Conservation (phyloP, 768 basidiomycete species). For the Termitomyces sp. region DNA sequence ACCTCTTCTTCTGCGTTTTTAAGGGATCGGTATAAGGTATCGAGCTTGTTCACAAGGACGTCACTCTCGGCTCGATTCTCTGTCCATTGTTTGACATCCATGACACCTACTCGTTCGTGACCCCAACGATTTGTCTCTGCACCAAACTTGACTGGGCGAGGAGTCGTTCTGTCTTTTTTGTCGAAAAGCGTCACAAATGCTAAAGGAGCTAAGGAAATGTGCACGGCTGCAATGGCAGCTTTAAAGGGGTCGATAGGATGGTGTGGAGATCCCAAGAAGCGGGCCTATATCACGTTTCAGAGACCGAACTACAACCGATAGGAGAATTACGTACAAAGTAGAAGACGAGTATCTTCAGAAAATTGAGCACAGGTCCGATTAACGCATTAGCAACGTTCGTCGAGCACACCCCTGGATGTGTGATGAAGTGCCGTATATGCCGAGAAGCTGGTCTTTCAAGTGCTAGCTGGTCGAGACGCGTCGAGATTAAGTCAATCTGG, state of each 20-base stretch:
- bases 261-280: constrained; percentile 61
- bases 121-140: constrained; percentile 60
- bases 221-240: constrained; percentile 63
- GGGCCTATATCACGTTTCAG: constrained; percentile 43
- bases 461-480: constrained; percentile 48
- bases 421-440: constrained; percentile 53
- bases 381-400: constrained; percentile 57
- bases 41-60: constrained; percentile 51
- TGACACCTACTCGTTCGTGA: constrained; percentile 43
- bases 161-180: constrained; percentile 13
- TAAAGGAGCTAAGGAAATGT: constrained; percentile 61
- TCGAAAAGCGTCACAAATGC: constrained; percentile 39
- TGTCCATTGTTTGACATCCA: constrained; percentile 48
- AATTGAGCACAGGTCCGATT: constrained; percentile 39
- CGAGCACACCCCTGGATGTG: constrained; percentile 67
- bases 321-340: constrained; percentile 50
- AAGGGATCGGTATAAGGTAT: constrained; percentile 43
- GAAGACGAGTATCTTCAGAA: constrained; percentile 51
- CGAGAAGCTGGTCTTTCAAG: constrained; percentile 21
- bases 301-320: neutral
- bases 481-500: constrained; percentile 66
- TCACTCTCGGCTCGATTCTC: constrained; percentile 43
- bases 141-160: constrained; percentile 45
- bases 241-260: constrained; percentile 62
- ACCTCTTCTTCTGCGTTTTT: constrained; percentile 21